Evolutionary conservation across 495 filamentous ascomycete genomes (phyloP).

Genomic region (Extremus antarcticus): DNA sequence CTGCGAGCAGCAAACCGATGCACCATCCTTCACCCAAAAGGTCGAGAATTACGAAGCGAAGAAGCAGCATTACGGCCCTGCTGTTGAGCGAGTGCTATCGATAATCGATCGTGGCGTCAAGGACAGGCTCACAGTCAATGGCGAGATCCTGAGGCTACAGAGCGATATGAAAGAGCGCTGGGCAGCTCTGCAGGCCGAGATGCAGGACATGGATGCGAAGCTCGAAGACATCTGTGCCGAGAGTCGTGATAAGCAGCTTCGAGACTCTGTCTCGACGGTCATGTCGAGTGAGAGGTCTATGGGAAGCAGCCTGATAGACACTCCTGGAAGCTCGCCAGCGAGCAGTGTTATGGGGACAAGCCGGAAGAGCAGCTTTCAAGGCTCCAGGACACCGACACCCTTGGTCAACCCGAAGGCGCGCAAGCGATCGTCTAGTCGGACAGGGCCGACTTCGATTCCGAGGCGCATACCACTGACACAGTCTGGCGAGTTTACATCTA

Average conservation of each 20-base stretch:
- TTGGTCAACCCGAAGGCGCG: slow-evolving; percentile 6
- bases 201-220: slow-evolving; percentile 60
- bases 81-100: slow-evolving; percentile 76
- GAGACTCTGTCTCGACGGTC: slow-evolving; percentile 89
- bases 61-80: slow-evolving; percentile 87
- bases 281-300: slow-evolving; percentile 76
- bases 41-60: slow-evolving; percentile 92
- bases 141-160: slow-evolving; percentile 78
- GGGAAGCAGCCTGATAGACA: slow-evolving; percentile 60
- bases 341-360: slow-evolving; percentile 58
- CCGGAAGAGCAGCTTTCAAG: slow-evolving; percentile 25
- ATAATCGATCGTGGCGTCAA: slow-evolving; percentile 90
- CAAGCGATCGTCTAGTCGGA: neutral
- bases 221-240: slow-evolving; percentile 61
- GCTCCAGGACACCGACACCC: slow-evolving; percentile 15
- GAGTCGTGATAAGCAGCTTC: slow-evolving; percentile 57
- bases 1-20: slow-evolving; percentile 58
- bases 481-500: neutral
- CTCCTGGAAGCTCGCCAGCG: slow-evolving; percentile 79
- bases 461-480: slow-evolving; percentile 2
- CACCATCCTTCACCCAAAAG: slow-evolving; percentile 56
- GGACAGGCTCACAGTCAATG: slow-evolving; percentile 85
- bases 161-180: slow-evolving; percentile 71
- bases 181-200: slow-evolving; percentile 61
- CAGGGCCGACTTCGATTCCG: slow-evolving; percentile 2